Base-by-base conservation (phyloP, 306 rosid genomes). In the Vigna angularis region DNA sequence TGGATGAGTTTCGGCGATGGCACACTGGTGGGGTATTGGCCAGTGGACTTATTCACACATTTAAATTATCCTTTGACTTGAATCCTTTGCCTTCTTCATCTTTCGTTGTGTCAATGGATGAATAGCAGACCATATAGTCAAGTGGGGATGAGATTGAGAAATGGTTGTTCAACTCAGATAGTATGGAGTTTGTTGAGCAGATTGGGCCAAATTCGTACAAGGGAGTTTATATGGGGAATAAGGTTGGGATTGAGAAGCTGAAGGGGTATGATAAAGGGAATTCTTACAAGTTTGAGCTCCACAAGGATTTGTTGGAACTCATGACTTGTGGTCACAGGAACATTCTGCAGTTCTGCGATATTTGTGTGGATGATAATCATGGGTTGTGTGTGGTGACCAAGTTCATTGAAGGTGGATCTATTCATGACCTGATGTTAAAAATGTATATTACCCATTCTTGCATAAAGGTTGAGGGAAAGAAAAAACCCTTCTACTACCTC, bases 251-350 rank as follows among this genome's bases (percentile, higher is more conserved):
- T 68, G 97, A 91, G 89, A 95, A 91, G 88, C 90, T 95, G 14
- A 95, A 88, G 74, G 98, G 98, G 76, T 95, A 98, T 81, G 99
- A 95, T 36, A 95, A 91, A 84, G 98, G 99, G 30, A 89, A 81
- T 70, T 79, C 97, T 32, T 95, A 91, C 40, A 83, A 84, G 76
- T 92, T 95, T 61, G 98, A 93, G 86, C 96, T 95, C 63, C 90
- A 88, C 8, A 91, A 85, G 61, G 93, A 91, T 88, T 83, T 92
- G 20, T 74, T 95, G 72, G 94, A 89, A 88, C 86, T 95, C 51
- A 95, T 91, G 98, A 89, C 98, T 49, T 92, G 93, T 85, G 94
- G 96, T 56, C 96, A 91, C 80, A 89, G 85, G 83, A 95, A 91
- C 84, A 83, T 91, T 76, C 72, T 91, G 86, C 91, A 91, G 38